These are phyloP conservation scores for Blastobotrys capitulatus DNA, from an alignment of 1,139 yeast genomes.

Conservation along the genomic window DNA sequence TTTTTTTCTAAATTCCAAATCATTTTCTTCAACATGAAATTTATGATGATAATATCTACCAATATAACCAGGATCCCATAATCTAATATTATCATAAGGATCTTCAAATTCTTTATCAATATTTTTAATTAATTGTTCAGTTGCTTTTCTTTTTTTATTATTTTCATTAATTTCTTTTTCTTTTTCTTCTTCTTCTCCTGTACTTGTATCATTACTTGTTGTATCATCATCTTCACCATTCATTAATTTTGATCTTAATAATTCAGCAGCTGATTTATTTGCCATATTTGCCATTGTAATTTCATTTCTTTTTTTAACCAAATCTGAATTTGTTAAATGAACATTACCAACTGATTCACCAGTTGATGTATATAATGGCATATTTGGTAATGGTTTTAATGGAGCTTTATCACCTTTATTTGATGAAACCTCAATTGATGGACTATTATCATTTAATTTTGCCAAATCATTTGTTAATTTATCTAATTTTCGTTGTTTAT, in stretches of 20 bases:
- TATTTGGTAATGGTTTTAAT: conserved; percentile 58
- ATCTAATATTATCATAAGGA: conserved; percentile 51
- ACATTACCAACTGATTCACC: conserved; percentile 68
- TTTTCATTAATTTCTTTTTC: conserved; percentile 16
- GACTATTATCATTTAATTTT: conserved; percentile 15
- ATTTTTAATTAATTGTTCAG: conserved; percentile 8
- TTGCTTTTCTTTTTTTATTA: conserved; percentile 13
- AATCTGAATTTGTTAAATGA: conserved; percentile 62
- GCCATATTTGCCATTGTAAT: conserved; percentile 75
- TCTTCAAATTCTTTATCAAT: conserved; percentile 29
- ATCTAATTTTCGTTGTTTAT: conserved; percentile 51
- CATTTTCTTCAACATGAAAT: conserved; percentile 55
- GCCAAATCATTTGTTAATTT: conserved; percentile 19
- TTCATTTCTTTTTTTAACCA: conserved; percentile 60
- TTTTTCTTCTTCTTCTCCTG: conserved; percentile 6
- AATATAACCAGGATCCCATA: conserved; percentile 86
- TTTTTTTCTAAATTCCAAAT: conserved; percentile 52
- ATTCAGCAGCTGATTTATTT: conserved; percentile 65
- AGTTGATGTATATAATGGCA: conserved; percentile 68
- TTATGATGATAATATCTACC: conserved; percentile 76
- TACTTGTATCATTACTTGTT: neutral
- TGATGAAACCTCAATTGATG: conserved; percentile 20
- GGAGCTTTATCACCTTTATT: conserved; percentile 66
- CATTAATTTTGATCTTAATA: conserved; percentile 42
- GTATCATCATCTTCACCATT: conserved; percentile 8